phyloP scores from a whole-genome alignment of 306 rosid genomes.

The Pueraria montana region DNA sequence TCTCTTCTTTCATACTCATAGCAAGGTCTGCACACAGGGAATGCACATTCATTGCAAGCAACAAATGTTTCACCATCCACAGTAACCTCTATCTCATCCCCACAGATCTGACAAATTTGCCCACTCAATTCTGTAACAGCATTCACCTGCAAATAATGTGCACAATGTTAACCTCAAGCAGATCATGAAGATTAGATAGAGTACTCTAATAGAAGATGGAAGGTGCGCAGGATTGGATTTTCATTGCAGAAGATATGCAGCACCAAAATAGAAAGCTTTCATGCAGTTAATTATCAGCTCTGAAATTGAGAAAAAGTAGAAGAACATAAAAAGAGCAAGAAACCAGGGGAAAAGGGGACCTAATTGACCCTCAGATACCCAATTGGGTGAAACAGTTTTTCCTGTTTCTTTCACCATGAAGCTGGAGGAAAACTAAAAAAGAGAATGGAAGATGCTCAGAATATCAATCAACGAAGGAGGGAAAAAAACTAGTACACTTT shows the following conservation, averaged over 20 bases:
- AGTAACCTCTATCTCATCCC: constrained; percentile 84
- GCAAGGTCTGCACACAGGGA: constrained; percentile 91
- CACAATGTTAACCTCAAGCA: constrained; percentile 36
- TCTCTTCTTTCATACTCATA: constrained; percentile 95
- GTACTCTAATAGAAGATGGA: constrained; percentile 21
- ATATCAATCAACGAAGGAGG: too few species aligned
- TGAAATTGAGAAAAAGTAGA: constrained; percentile 39
- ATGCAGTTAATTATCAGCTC: constrained; percentile 42
- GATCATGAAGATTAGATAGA: constrained; percentile 20
- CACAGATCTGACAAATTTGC: constrained; percentile 96
- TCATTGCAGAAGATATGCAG: constrained; percentile 19
- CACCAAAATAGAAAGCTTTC: constrained; percentile 33
- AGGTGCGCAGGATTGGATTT: constrained; percentile 12
- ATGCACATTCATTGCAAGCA: constrained; percentile 98
- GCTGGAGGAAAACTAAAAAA: constrained; percentile 32
- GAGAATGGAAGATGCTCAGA: constrained; percentile 29
- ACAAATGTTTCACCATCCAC: constrained; percentile 87
- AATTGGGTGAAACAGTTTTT: constrained; percentile 6
- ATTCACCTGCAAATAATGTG: constrained; percentile 67
- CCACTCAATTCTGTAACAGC: constrained; percentile 79
- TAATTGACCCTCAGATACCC: constrained; percentile 30
- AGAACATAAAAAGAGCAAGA: constrained; percentile 1
- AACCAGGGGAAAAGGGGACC: constrained; percentile 19
- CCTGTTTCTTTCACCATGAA: constrained; percentile 1
- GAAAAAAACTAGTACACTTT: too few species aligned